A percentile compares a stretch with the other conserved stretches of the same genome.
Conservation (phyloP, 768 basidiomycete genomes). For the Podaxis sp. region DNA sequence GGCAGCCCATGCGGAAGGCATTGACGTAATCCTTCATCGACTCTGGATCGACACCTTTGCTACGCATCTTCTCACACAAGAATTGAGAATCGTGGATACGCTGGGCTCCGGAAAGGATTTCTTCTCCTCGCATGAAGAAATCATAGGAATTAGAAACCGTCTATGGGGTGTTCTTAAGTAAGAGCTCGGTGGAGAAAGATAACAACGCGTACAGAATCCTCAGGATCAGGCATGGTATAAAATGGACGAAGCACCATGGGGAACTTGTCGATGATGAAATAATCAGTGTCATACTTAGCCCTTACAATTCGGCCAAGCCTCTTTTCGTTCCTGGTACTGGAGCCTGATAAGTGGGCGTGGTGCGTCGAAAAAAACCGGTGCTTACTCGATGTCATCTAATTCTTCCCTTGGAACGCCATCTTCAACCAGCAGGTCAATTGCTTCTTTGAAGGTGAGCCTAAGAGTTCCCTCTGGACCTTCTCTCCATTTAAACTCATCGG, state of each 20-base stretch:
- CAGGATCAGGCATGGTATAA: conserved; percentile 98
- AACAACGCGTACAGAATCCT: conserved; percentile 63
- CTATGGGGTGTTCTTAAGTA: conserved; percentile 31
- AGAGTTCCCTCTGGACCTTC: conserved; percentile 88
- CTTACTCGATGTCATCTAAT: conserved; percentile 88
- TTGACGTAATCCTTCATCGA: conserved; percentile 92
- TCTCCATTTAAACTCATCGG: conserved; percentile 93
- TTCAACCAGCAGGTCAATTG: conserved; percentile 79
- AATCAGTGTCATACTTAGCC: conserved; percentile 94
- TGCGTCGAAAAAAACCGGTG: conserved; percentile 10
- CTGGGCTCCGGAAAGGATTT: conserved; percentile 97
- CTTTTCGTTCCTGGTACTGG: conserved; percentile 93
- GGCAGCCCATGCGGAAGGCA: conserved; percentile 91
- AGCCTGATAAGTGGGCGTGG: conserved; percentile 7
- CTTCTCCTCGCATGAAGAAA: conserved; percentile 99
- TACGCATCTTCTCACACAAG: conserved; percentile 79
- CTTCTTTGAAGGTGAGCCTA: conserved; percentile 81
- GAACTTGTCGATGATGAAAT: conserved; percentile 99
- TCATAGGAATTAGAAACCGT: conserved; percentile 97
- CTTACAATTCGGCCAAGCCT: conserved; percentile 85
- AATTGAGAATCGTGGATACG: conserved; percentile 90
- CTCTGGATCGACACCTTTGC: conserved; percentile 84
- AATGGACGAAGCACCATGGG: conserved; percentile 93
- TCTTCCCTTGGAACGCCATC: conserved; percentile 77
- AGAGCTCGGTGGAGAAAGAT: conserved; percentile 5